These are phyloP conservation scores for Trypanosoma avium DNA, from an alignment of 208 protist species.

Conservation along the genomic window DNA sequence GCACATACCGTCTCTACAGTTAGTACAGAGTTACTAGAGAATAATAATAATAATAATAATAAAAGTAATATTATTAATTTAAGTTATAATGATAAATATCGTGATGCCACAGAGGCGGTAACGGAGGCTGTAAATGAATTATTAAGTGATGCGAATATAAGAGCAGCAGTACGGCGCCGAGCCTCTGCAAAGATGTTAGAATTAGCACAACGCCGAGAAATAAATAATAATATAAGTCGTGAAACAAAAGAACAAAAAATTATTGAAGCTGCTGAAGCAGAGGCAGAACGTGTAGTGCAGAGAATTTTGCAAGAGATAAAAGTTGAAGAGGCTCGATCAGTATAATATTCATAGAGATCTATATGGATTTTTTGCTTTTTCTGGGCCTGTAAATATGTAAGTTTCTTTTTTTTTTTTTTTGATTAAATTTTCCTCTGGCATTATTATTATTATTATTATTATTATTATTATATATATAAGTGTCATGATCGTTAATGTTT, in stretches of 20 bases:
- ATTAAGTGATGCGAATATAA: conserved; percentile 55
- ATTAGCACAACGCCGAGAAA: conserved; percentile 24
- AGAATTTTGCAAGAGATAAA: conserved; percentile 77
- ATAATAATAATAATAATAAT: not conserved
- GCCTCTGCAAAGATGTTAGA: conserved; percentile 45
- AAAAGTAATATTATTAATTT: not conserved
- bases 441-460: no score
- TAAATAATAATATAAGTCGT: conserved; percentile 17
- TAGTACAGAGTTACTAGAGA: conserved; percentile 44
- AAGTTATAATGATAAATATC: conserved; percentile 33
- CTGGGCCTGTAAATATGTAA: not conserved
- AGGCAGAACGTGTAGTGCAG: conserved; percentile 73
- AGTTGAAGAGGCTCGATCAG: conserved; percentile 32
- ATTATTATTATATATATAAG: conserved; percentile 16
- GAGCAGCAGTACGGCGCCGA: conserved; percentile 63
- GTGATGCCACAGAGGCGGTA: conserved; percentile 43
- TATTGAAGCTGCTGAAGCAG: conserved; percentile 66
- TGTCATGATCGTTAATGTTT: not conserved
- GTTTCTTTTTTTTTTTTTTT: not conserved
- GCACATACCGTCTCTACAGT: conserved; percentile 56
- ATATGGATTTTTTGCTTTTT: not conserved
- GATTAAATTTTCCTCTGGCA: no score
- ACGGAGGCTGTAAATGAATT: conserved; percentile 63
- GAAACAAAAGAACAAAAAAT: conserved; percentile 55
- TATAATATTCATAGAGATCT: no score